Evolutionary conservation across 257 asterid genomes (phyloP), one percentile per base, ranked within the genome.

Genomic region (Cynanchum wilfordii): DNA sequence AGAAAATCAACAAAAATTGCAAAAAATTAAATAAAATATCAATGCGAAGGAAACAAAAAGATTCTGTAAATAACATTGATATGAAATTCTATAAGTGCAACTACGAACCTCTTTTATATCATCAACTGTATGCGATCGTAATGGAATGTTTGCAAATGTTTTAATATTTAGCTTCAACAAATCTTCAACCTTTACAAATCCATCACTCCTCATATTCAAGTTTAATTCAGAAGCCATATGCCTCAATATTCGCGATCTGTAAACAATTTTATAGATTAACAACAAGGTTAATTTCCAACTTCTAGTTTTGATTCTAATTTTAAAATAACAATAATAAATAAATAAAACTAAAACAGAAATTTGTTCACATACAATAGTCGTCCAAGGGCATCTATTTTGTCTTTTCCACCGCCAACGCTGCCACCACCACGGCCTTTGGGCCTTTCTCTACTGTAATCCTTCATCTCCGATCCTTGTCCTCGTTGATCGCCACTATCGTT

Each of bases 221-320:
- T 84, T 91, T 84, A 92, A 78, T 81, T 92, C 95, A 38, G 93
- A 80, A 74, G 95, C 96, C 99, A 86, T 87, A 79, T 92, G 99
- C 76, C 98, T 89, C 82, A 92, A 80, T 83, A 95, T 69, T 50
- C 96, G 89, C 3, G 97, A 89, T 78, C 99, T 92, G 87, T 86
- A 49, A 82, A 79, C 52, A 29, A 70, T 68, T 47, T 68, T 65
- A 24, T 22, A 10, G 4, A 67, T 50, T 22, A 63, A 57, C 20
- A 25, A 56, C 45, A 66, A 71, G 3, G 20, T n/a, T 10, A 27
- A 20, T 2, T 12, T 17, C 27, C 44, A 58, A 49, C 9, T 30
- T 62, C 22, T 8, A 68, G 3, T 11, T 5, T 49, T 58, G 22
- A 22, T 22, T 7, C 20, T 12, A 62, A 25, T 4, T 47, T 0